Evolutionary conservation across 768 basidiomycete genomes (phyloP).

Genomic region (Termitomyces titanicus): DNA sequence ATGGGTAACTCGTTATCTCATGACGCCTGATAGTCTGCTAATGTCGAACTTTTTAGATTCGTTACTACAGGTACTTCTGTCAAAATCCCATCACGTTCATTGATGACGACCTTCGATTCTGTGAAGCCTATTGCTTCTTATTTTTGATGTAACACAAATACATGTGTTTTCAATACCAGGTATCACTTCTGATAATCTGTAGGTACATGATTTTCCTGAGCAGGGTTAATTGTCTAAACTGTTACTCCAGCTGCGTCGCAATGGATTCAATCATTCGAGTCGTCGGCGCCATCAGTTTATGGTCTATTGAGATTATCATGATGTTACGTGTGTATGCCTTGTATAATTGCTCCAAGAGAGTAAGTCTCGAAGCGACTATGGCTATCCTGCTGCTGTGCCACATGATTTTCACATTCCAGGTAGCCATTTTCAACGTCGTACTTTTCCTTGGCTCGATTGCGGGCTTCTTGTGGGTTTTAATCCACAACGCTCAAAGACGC

Average conservation of each 20-base stretch:
- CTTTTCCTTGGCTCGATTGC: conserved; percentile 40
- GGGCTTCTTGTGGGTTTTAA: conserved; percentile 37
- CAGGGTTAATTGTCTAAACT: background rate
- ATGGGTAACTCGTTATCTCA: conserved; percentile 25
- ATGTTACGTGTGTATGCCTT: conserved; percentile 43
- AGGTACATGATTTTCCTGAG: conserved; percentile 11
- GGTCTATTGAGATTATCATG: conserved; percentile 49
- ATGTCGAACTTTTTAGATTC: conserved; percentile 28
- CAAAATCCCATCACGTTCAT: background rate
- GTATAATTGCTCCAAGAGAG: conserved; percentile 36
- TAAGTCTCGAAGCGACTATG: conserved; percentile 12
- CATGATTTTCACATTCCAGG: conserved; percentile 21
- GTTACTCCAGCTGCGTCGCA: conserved; percentile 33
- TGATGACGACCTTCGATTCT: background rate
- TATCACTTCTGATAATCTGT: conserved; percentile 32
- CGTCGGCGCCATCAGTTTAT: conserved; percentile 40
- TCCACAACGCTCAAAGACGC: conserved; percentile 32
- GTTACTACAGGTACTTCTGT: conserved; percentile 31
- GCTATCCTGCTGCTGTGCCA: background rate
- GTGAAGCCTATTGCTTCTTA: conserved; percentile 33
- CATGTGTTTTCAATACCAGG: conserved; percentile 38
- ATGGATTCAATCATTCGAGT: conserved; percentile 41
- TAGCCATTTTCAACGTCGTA: conserved; percentile 34
- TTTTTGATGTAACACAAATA: conserved; percentile 43
- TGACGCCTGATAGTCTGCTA: background rate